These are phyloP conservation scores for Arthroderma sp. DNA, from an alignment of 2,329 filamentous ascomycete genomes.

Conservation along the genomic window DNA sequence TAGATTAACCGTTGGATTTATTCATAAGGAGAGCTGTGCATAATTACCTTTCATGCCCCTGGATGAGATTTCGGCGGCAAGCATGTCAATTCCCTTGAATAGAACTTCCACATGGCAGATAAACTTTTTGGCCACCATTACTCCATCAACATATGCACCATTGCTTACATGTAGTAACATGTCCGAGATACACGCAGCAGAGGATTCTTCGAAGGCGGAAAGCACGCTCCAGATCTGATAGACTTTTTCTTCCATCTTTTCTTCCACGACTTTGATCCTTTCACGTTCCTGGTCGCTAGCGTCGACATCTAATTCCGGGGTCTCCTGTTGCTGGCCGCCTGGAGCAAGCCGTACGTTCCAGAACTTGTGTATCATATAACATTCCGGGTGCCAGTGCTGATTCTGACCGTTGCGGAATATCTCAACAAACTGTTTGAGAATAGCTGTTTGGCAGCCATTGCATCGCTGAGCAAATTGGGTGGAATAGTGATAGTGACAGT, in stretches of 20 bases:
- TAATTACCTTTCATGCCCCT: constrained; percentile 59
- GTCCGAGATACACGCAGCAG: constrained; percentile 93
- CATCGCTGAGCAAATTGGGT: constrained; percentile 93
- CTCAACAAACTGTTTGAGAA: constrained; percentile 97
- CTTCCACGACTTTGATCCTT: constrained; percentile 69
- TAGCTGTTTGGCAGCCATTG: constrained; percentile 92
- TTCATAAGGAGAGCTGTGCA: no score
- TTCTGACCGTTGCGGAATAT: constrained; percentile 97
- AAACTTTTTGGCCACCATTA: constrained; percentile 88
- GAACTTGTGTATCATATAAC: constrained; percentile 99
- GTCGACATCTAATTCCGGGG: constrained; percentile 36
- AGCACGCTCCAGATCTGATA: constrained; percentile 97
- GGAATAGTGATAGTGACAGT: constrained; percentile 98
- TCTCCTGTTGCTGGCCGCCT: constrained; percentile 40
- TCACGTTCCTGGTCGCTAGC: constrained; percentile 58
- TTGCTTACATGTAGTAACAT: constrained; percentile 99
- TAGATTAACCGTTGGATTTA: constrained; percentile 8
- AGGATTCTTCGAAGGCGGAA: constrained; percentile 93
- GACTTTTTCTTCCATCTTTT: constrained; percentile 93
- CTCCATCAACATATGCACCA: constrained; percentile 86
- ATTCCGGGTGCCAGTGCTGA: constrained; percentile 98
- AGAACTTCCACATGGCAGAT: constrained; percentile 92
- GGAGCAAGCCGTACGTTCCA: constrained; percentile 87
- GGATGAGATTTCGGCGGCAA: constrained; percentile 59
- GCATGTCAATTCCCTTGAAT: constrained; percentile 73